Evolutionary conservation across 23 red algal genomes (phyloP).

Genomic region (Cyanidioschyzon merolae): DNA sequence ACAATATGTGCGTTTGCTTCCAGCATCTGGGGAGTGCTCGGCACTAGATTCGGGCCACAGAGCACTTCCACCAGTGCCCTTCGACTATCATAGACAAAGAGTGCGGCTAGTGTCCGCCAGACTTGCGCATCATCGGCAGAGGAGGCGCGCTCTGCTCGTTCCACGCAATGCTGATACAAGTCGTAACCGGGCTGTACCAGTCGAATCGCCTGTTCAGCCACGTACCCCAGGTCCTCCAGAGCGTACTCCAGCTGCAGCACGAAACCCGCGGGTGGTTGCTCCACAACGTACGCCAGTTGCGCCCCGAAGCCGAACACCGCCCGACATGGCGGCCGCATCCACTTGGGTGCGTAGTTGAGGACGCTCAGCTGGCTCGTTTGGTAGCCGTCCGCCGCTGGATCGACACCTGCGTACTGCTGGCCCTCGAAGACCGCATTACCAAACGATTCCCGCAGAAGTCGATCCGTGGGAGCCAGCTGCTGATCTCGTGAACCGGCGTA

Average conservation of each 20-base stretch:
- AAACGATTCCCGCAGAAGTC: constrained; percentile 7
- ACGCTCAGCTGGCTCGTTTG: neutral
- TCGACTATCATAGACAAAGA: neutral
- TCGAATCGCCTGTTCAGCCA: neutral
- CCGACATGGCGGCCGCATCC: constrained; percentile 34
- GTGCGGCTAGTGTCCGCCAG: neutral
- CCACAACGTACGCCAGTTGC: constrained; percentile 12
- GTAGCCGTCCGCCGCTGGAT: neutral
- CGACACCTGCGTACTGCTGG: neutral
- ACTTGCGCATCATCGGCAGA: neutral
- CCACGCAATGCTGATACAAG: neutral
- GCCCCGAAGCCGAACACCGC: constrained; percentile 54
- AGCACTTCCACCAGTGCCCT: neutral
- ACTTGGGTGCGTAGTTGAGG: constrained; percentile 39
- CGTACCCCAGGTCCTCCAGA: neutral
- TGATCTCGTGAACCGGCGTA: neutral
- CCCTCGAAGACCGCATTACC: neutral
- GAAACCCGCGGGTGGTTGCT: neutral
- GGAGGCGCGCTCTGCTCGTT: neutral
- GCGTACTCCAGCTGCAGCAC: neutral
- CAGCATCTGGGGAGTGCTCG: neutral
- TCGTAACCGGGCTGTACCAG: constrained; percentile 5
- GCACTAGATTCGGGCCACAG: neutral
- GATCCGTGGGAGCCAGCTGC: neutral
- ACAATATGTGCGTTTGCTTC: neutral